Conservation (phyloP, 495 filamentous ascomycete species). For the Schizothecium vesticola region DNA sequence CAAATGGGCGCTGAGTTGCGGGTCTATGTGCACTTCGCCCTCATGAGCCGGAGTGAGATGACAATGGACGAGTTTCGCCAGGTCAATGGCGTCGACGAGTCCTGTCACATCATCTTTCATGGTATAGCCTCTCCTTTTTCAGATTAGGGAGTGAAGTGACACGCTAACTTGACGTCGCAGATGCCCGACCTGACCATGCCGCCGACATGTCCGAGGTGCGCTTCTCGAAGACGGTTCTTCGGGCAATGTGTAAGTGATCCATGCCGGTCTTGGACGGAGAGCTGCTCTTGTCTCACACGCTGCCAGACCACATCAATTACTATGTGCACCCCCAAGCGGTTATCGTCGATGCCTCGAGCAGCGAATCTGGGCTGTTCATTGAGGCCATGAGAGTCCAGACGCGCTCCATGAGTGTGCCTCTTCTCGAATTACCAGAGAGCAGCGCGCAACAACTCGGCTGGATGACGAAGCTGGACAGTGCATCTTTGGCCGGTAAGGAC, state of each 20-base stretch:
- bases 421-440: conserved; percentile 64
- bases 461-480: conserved; percentile 69
- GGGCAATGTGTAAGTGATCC: conserved; percentile 37
- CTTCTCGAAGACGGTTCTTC: conserved; percentile 36
- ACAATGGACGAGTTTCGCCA: conserved; percentile 45
- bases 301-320: conserved; percentile 42
- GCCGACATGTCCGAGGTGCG: conserved; percentile 46
- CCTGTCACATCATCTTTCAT: conserved; percentile 53
- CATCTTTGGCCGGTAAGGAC: conserved; percentile 57
- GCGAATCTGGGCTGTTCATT: conserved; percentile 52
- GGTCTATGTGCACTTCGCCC: conserved; percentile 55
- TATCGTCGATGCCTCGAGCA: conserved; percentile 45
- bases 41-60: conserved; percentile 53
- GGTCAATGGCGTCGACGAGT: conserved; percentile 52
- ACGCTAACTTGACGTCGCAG: conserved; percentile 24
- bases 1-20: conserved; percentile 52
- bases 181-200: conserved; percentile 51
- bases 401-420: conserved; percentile 36
- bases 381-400: conserved; percentile 45
- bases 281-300: conserved; percentile 1
- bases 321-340: conserved; percentile 56
- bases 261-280: background rate
- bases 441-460: conserved; percentile 60
- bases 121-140: conserved; percentile 25
- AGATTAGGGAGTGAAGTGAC: background rate